Conservation (phyloP, 2,329 filamentous ascomycete genomes). For the Aspergillus calidoustus region DNA sequence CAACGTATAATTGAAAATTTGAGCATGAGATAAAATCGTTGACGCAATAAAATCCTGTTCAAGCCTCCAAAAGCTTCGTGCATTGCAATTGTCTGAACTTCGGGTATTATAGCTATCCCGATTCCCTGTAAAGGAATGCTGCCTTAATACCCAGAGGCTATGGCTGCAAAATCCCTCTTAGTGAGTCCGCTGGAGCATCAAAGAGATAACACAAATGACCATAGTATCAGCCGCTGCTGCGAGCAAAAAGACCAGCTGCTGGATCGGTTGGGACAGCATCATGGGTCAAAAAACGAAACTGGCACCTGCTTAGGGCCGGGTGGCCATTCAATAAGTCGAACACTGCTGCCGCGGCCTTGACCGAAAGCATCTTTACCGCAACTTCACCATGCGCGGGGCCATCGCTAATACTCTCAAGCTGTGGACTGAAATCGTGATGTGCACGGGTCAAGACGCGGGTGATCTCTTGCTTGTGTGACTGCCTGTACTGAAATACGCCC, state of each 20-base stretch:
- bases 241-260: not conserved
- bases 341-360: conserved; percentile 24
- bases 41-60: not conserved
- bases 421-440: conserved; percentile 3
- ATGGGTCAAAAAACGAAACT: conserved; percentile 24
- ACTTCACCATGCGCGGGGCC: conserved; percentile 17
- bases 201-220: not conserved
- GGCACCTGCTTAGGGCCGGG: conserved; percentile 20
- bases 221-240: not conserved
- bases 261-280: not conserved
- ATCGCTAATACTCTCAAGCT: conserved; percentile 26
- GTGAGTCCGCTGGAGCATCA: not conserved
- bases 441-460: conserved; percentile 17
- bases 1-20: not conserved
- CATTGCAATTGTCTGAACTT: not conserved
- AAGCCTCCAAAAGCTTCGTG: not conserved
- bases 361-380: conserved; percentile 27
- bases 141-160: not conserved
- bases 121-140: not conserved
- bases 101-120: not conserved
- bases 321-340: conserved; percentile 20
- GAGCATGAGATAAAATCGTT: not conserved
- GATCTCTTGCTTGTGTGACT: conserved; percentile 17
- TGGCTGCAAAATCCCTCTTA: conserved; percentile 1
- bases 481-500: conserved; percentile 21